Percentiles rank a stretch among this genome's conserved stretches.
Evolutionary conservation across 768 basidiomycete genomes (phyloP).

Genomic region (Amanita fuliginea): DNA sequence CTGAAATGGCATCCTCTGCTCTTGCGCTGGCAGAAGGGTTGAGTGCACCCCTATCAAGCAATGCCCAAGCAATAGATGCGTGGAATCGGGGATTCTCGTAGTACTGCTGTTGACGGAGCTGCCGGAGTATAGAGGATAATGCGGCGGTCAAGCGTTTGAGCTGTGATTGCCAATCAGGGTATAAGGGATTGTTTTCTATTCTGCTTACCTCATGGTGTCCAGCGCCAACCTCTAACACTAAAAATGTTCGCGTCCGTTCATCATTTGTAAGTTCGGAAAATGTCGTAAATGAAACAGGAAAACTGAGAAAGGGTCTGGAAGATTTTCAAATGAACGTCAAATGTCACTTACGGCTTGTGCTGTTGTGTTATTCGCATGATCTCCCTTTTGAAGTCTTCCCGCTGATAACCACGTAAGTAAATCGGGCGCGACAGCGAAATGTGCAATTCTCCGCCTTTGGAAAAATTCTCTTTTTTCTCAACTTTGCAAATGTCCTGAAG

Average conservation of each 20-base stretch:
- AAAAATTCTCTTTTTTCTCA: constrained; percentile 4
- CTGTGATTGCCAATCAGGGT: constrained; percentile 27
- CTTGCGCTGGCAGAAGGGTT: constrained; percentile 5
- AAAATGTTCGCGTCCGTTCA: constrained; percentile 70
- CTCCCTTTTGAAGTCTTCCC: constrained; percentile 56
- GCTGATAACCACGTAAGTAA: constrained; percentile 70
- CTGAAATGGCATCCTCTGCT: constrained; percentile 9
- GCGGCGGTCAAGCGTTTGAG: constrained; percentile 41
- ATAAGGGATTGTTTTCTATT: not conserved
- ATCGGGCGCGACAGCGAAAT: constrained; percentile 80
- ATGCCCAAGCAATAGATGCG: constrained; percentile 81
- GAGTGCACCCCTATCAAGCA: constrained; percentile 31
- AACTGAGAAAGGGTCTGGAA: constrained; percentile 30
- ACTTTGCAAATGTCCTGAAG: constrained; percentile 32
- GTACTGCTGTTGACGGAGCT: constrained; percentile 66
- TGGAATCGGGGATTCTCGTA: constrained; percentile 80
- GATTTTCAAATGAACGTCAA: not conserved
- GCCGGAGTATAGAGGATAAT: constrained; percentile 45
- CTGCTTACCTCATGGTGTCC: constrained; percentile 61
- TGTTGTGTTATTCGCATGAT: constrained; percentile 41
- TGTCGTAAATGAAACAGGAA: constrained; percentile 58
- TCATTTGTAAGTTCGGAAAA: constrained; percentile 71
- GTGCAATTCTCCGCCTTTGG: constrained; percentile 45
- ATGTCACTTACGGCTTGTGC: constrained; percentile 31
- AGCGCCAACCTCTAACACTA: constrained; percentile 74